Conservation (phyloP, 345 rosid species). For the Pugionium dolabratum region DNA sequence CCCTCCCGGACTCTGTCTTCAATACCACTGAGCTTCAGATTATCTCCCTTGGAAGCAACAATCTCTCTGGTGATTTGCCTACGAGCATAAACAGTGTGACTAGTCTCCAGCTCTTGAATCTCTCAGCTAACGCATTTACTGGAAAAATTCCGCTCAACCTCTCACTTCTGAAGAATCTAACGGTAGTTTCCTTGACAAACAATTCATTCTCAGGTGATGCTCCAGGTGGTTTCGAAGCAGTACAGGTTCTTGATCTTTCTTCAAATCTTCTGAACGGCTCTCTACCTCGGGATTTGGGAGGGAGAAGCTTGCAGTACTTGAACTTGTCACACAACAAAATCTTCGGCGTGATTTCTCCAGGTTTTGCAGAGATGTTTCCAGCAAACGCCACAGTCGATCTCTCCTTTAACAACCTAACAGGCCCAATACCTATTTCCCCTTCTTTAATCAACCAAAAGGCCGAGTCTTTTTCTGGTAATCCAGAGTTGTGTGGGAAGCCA, state of each 20-base stretch:
- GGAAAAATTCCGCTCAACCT: constrained; percentile 59
- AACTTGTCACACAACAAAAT: constrained; percentile 77
- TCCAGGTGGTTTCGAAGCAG: constrained; percentile 58
- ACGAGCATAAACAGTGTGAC: constrained; percentile 46
- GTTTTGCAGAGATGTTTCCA: constrained; percentile 60
- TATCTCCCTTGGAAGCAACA: constrained; percentile 56
- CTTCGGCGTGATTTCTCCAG: constrained; percentile 57
- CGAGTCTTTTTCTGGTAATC: constrained; percentile 59
- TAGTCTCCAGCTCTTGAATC: constrained; percentile 59
- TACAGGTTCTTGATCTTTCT: constrained; percentile 68
- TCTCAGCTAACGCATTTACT: constrained; percentile 73
- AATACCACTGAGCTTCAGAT: constrained; percentile 57
- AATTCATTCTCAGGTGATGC: constrained; percentile 64
- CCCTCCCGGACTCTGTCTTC: constrained; percentile 56
- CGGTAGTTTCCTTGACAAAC: constrained; percentile 60
- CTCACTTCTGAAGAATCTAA: constrained; percentile 54
- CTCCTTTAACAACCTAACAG: constrained; percentile 84
- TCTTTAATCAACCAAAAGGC: constrained; percentile 60
- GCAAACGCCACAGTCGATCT: constrained; percentile 64
- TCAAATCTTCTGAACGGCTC: constrained; percentile 75
- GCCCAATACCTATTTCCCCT: constrained; percentile 65
- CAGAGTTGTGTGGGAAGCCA: constrained; percentile 81
- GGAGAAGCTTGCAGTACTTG: constrained; percentile 55
- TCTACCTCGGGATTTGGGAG: constrained; percentile 63
- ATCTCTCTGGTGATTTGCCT: constrained; percentile 66